Evolutionary conservation across 768 basidiomycete genomes (phyloP).

Genomic region (Lentinula edodes): DNA sequence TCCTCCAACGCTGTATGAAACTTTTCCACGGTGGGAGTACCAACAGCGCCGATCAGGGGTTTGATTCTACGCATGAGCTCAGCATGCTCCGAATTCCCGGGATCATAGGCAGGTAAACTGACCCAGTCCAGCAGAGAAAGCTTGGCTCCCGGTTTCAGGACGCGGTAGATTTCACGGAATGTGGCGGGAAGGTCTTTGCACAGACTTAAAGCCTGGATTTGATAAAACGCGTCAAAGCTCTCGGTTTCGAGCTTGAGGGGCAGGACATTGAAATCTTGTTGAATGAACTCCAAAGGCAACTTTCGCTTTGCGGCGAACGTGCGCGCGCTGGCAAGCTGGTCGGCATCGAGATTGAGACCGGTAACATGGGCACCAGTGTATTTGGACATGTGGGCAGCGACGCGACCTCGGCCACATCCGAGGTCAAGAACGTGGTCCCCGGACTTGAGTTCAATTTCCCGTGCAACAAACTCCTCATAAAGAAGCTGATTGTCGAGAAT

Average conservation of each 20-base stretch:
- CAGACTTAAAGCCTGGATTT: conserved; percentile 1
- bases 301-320: conserved; percentile 1
- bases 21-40: conserved; percentile 1
- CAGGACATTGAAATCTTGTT: conserved; percentile 1
- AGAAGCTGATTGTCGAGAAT: conserved; percentile 4
- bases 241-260: background rate
- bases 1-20: background rate
- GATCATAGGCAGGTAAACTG: conserved; percentile 2
- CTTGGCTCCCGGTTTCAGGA: background rate
- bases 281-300: background rate
- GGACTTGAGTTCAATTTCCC: conserved; percentile 2
- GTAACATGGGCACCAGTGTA: conserved; percentile 4
- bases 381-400: conserved; percentile 3
- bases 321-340: conserved; percentile 1
- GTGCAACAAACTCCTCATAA: conserved; percentile 2
- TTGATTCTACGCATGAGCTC: conserved; percentile 5
- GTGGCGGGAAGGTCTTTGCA: conserved; percentile 1
- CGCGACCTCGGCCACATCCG: conserved; percentile 3
- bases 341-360: conserved; percentile 1
- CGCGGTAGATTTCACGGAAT: background rate
- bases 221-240: conserved; percentile 3
- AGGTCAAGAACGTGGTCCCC: conserved; percentile 1
- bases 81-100: background rate
- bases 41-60: conserved; percentile 2
- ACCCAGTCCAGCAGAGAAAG: conserved; percentile 2